Evolutionary conservation across 1,139 yeast species (phyloP).

Genomic region (Scheffersomyces cryptocercus): DNA sequence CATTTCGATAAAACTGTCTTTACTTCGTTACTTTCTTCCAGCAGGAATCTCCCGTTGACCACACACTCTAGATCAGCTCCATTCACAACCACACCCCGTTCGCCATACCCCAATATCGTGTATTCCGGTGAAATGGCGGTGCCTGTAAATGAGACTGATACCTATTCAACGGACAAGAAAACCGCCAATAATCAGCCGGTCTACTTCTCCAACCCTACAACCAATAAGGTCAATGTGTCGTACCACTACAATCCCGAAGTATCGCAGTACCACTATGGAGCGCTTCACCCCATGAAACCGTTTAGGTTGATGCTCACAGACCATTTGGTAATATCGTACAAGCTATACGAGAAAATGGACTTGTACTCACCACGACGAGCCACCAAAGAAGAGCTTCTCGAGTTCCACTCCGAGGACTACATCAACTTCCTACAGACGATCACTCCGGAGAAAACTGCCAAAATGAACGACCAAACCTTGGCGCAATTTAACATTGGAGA

Average conservation of each 20-base stretch:
- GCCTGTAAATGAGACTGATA: constrained; percentile 23
- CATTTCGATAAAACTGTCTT: too few species aligned
- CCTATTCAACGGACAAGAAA: constrained; percentile 55
- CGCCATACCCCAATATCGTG: too few species aligned
- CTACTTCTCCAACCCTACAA: constrained; percentile 42
- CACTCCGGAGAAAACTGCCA: constrained; percentile 75
- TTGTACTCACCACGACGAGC: constrained; percentile 82
- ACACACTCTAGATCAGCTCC: not conserved
- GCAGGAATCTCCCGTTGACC: not conserved
- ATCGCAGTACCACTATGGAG: constrained; percentile 83
- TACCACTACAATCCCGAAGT: constrained; percentile 88
- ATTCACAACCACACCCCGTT: too few species aligned
- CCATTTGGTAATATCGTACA: constrained; percentile 83
- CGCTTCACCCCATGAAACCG: constrained; percentile 98
- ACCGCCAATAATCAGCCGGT: constrained; percentile 61
- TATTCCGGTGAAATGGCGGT: constrained; percentile 12
- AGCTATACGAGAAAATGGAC: constrained; percentile 88
- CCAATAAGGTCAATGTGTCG: constrained; percentile 61
- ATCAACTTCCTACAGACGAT: constrained; percentile 75
- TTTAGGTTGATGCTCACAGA: constrained; percentile 91
- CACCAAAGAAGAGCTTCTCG: constrained; percentile 70
- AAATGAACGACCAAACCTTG: constrained; percentile 55
- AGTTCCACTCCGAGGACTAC: constrained; percentile 88
- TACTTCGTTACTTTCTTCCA: not conserved
- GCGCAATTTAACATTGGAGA: constrained; percentile 92